Percentiles rank a stretch among this genome's conserved stretches.
phyloP scores from a whole-genome alignment of 345 rosid genomes.

The Ailanthus altissimus region DNA sequence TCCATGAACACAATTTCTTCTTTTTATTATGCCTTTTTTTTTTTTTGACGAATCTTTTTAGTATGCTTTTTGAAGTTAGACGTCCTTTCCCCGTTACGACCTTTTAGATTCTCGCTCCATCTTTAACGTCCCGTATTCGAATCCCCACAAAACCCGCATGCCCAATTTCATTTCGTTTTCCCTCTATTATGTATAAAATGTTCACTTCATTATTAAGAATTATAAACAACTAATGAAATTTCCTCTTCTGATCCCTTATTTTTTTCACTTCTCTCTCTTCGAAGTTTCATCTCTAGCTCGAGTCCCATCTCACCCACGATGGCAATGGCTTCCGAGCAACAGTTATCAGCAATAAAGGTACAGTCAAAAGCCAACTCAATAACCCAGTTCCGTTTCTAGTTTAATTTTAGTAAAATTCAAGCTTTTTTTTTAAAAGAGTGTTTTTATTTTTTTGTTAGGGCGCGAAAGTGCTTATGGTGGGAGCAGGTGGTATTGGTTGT shows the following conservation, averaged over 20 bases:
- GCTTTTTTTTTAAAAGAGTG: neutral
- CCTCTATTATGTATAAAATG: neutral
- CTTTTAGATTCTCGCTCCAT: slow-evolving; percentile 8
- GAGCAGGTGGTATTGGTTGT: slow-evolving; percentile 99
- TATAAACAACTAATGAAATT: neutral
- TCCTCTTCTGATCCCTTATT: slow-evolving; percentile 5
- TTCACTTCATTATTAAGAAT: neutral
- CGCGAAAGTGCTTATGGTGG: slow-evolving; percentile 98
- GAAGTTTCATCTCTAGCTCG: neutral
- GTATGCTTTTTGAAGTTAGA: too few relatives aligned
- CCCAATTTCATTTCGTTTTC: too few relatives aligned
- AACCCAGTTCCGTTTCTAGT: neutral
- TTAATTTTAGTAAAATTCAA: neutral
- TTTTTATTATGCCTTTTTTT: neutral
- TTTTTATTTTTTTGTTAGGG: slow-evolving; percentile 43
- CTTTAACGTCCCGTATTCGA: slow-evolving; percentile 45
- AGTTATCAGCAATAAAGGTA: slow-evolving; percentile 62
- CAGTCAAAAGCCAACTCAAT: neutral
- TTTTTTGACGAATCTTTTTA: too few relatives aligned
- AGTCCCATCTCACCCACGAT: neutral
- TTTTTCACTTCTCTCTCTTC: slow-evolving; percentile 23
- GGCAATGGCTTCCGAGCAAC: slow-evolving; percentile 54
- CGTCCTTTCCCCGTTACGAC: neutral
- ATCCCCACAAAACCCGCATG: slow-evolving; percentile 9
- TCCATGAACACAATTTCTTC: too few relatives aligned